These are phyloP conservation scores for Acacia crassicarpa DNA, from an alignment of 306 rosid species.

Conservation along the genomic window DNA sequence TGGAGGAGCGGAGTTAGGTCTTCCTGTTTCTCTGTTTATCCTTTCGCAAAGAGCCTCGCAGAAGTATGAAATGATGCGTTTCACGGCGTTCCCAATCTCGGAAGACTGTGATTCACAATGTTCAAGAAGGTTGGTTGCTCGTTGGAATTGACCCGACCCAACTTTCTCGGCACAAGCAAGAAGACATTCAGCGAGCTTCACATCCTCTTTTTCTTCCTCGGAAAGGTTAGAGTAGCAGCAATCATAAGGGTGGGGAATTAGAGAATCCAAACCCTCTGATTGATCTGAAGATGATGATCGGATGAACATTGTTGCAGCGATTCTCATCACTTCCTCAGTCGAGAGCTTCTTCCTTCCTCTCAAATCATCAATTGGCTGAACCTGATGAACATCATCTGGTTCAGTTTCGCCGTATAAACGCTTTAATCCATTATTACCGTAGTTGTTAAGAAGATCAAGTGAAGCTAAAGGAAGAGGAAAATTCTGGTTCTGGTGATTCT, in stretches of 20 bases:
- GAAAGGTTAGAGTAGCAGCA: constrained; percentile 48
- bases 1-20: constrained; percentile 1
- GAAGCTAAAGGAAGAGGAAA: constrained; percentile 38
- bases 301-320: constrained; percentile 67
- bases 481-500: neutral
- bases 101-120: constrained; percentile 41
- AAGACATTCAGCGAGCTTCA: constrained; percentile 61
- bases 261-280: constrained; percentile 16
- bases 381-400: neutral
- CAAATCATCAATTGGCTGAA: constrained; percentile 23
- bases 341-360: constrained; percentile 38
- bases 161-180: constrained; percentile 67
- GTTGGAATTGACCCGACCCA: constrained; percentile 50
- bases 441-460: constrained; percentile 53
- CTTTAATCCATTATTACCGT: constrained; percentile 44
- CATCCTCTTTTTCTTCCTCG: constrained; percentile 47
- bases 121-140: constrained; percentile 43
- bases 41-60: constrained; percentile 56
- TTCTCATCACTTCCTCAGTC: constrained; percentile 59
- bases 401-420: constrained; percentile 31
- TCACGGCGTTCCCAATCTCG: constrained; percentile 47
- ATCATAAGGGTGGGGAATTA: constrained; percentile 48
- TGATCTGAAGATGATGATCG: constrained; percentile 40
- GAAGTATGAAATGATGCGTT: constrained; percentile 52
- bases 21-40: constrained; percentile 58